Base-by-base conservation (phyloP, 805 yeast genomes). In the Barnettozyma populi region DNA sequence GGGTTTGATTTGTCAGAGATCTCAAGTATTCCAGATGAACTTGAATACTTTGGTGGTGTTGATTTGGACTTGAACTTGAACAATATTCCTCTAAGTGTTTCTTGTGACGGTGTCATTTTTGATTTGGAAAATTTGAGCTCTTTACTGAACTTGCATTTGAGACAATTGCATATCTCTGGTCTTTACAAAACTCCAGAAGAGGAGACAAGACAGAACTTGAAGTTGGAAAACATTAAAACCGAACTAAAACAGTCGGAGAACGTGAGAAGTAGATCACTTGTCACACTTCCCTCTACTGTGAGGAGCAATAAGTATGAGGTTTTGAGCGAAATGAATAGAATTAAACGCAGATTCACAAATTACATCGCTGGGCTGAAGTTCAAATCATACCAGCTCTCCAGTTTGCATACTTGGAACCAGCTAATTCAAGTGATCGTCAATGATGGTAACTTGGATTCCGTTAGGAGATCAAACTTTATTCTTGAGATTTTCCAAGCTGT, bases 371-470 rank as follows among this genome's bases (percentile, higher is more conserved):
- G 68, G 37, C 69, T 71, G 39, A 70, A 72, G 36, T 74, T 80
- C 54, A 73, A 73, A 51, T 62, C 71, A 1, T 68, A 72, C 8
- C 94, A 85, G 51, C 67, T 84, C 41, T 67, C 74, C 13, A 79
- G 84, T 48, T 67, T 92, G 25, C 88, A 83, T 58, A 78, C 95
- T 0, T 92, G 98, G 98, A 82, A 83, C 20, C 84, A 82, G 54
- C 64, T 90, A 43, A 81, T 88, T 21, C 88, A 89, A 52, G 79
- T 89, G 4, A 66, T 88, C 40, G 80, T 87, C 5, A 72, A 80
- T 5, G 90, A 83, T 62, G 81, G 80, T 9, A 69, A 68, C n/a
- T 64, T 80, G 47, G 64, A 70, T 7, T 58, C 72, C 0, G 57
- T 66, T 8, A 64, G 67, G n/a, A 71, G 83, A 42, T 71, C 80